Conservation (phyloP, 1,139 yeast genomes). For the Geotrichum cucujoidarum region DNA sequence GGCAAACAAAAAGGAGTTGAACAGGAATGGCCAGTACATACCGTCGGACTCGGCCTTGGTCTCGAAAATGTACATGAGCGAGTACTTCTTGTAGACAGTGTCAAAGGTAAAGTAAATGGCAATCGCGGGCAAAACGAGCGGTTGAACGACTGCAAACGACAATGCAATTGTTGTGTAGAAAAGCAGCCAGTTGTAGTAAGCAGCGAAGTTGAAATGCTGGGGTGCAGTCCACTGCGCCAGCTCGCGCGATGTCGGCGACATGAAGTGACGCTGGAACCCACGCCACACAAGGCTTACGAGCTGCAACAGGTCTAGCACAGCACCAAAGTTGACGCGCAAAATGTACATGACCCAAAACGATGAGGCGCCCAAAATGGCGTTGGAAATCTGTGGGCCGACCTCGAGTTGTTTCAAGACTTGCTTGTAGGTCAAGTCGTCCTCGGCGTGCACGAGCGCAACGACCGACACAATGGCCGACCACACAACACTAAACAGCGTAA, state of each 20-base stretch:
- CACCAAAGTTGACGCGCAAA: slow-evolving; percentile 35
- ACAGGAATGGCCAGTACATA: slow-evolving; percentile 38
- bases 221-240: slow-evolving; percentile 37
- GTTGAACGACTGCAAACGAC: slow-evolving; percentile 40
- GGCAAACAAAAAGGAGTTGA: slow-evolving; percentile 37
- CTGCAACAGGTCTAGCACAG: slow-evolving; percentile 36
- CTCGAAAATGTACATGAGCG: slow-evolving; percentile 37
- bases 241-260: slow-evolving; percentile 39
- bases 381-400: slow-evolving; percentile 35
- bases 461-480: slow-evolving; percentile 39
- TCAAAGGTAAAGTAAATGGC: slow-evolving; percentile 35
- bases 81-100: slow-evolving; percentile 37
- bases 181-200: slow-evolving; percentile 36
- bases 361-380: slow-evolving; percentile 39
- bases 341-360: slow-evolving; percentile 43
- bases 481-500: slow-evolving; percentile 39
- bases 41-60: slow-evolving; percentile 42
- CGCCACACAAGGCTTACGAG: slow-evolving; percentile 32
- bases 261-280: slow-evolving; percentile 29
- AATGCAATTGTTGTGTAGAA: slow-evolving; percentile 40
- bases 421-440: slow-evolving; percentile 25
- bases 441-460: slow-evolving; percentile 27
- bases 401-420: slow-evolving; percentile 28
- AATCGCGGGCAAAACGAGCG: slow-evolving; percentile 37
- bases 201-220: slow-evolving; percentile 37